These are phyloP conservation scores for Closterium sp. DNA, from an alignment of 139 green algal genomes.

Conservation along the genomic window DNA sequence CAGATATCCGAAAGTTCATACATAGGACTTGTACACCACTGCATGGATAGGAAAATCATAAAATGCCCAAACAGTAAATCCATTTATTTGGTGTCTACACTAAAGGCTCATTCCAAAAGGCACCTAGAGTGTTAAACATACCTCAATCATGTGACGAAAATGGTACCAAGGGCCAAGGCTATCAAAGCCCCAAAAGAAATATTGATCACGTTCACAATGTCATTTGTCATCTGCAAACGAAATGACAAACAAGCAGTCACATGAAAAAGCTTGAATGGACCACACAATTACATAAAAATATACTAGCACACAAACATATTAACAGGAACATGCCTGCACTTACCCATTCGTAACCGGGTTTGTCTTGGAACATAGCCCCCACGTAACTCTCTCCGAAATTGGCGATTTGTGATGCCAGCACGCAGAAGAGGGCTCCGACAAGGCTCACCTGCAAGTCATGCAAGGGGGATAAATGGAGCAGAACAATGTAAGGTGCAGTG, in stretches of 20 bases:
- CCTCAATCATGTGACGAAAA: too few relatives aligned
- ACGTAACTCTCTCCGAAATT: slow-evolving; percentile 89
- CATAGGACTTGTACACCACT: too few relatives aligned
- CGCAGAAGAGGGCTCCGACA: slow-evolving; percentile 7
- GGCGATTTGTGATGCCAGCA: slow-evolving; percentile 62
- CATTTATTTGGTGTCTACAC: too few relatives aligned
- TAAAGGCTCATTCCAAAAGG: too few relatives aligned
- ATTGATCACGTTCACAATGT: slow-evolving; percentile 94
- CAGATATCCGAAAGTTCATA: too few relatives aligned
- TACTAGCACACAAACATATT: too few relatives aligned
- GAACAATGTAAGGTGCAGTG: background rate
- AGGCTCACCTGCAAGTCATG: slow-evolving; percentile 24
- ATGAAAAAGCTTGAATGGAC: too few relatives aligned
- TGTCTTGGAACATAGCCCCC: slow-evolving; percentile 78
- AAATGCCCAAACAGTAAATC: too few relatives aligned
- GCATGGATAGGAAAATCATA: too few relatives aligned
- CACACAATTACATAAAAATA: too few relatives aligned
- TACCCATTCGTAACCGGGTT: slow-evolving; percentile 50
- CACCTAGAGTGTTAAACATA: too few relatives aligned
- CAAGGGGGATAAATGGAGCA: background rate
- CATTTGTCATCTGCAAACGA: slow-evolving; percentile 78
- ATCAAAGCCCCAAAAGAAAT: slow-evolving; percentile 78
- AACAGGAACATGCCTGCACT: background rate
- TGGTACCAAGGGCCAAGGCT: background rate
- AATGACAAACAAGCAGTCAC: background rate